Conservation (phyloP, 371 early-diverging fungal species). For the Mucor saturninus region DNA sequence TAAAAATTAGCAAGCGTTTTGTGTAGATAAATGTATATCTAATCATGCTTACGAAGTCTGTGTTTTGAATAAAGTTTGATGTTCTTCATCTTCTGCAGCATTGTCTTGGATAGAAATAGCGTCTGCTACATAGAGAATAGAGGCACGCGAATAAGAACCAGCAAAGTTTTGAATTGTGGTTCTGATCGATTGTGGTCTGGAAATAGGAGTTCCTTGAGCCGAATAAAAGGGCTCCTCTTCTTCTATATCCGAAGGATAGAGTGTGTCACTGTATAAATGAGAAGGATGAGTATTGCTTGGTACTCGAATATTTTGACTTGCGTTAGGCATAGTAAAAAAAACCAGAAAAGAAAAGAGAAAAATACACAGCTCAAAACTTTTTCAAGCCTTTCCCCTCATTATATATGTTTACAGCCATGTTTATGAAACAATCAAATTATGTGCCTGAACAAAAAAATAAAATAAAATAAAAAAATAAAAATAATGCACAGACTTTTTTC, state of each 20-base stretch:
- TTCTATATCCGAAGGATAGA: not conserved
- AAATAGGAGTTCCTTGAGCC: constrained; percentile 25
- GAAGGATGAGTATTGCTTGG: constrained; percentile 44
- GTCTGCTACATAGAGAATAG: constrained; percentile 43
- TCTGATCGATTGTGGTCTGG: constrained; percentile 32
- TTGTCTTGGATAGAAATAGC: constrained; percentile 25
- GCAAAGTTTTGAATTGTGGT: constrained; percentile 39
- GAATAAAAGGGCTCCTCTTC: constrained; percentile 20
- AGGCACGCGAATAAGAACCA: constrained; percentile 47
- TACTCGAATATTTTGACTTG: constrained; percentile 24
- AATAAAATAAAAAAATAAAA: not conserved
- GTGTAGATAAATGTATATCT: not conserved
- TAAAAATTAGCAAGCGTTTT: not conserved
- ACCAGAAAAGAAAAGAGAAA: constrained; percentile 7
- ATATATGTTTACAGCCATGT: not conserved
- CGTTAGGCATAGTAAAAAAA: constrained; percentile 2
- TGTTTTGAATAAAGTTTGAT: constrained; percentile 7
- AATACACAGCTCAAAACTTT: not conserved
- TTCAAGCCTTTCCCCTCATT: not conserved
- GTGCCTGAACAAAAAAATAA: too few relatives aligned
- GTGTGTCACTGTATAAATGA: constrained; percentile 7
- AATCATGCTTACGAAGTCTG: constrained; percentile 2
- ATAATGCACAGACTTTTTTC: constrained; percentile 10
- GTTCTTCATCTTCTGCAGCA: constrained; percentile 11
- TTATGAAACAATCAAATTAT: not conserved